Conservation (phyloP, 257 asterid genomes). For the Nicotiana otophora region DNA sequence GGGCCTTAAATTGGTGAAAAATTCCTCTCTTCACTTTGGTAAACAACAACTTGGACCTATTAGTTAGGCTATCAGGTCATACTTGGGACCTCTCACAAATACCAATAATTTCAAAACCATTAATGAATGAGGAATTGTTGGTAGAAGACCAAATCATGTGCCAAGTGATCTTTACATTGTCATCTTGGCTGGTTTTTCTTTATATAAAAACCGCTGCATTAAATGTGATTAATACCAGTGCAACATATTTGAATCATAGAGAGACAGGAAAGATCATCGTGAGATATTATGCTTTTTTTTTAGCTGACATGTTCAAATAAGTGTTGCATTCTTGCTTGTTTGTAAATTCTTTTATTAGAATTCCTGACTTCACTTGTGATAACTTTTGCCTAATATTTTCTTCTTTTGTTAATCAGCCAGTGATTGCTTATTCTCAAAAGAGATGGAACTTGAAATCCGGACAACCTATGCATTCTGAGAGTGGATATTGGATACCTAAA, state of each 20-base stretch:
- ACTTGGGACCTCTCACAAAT: too few species aligned
- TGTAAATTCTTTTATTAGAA: background rate
- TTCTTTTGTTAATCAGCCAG: conserved; percentile 22
- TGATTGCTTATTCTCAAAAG: conserved; percentile 58
- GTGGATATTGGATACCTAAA: conserved; percentile 66
- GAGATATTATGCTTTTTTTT: background rate
- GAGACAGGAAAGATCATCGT: too few species aligned
- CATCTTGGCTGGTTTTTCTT: too few species aligned
- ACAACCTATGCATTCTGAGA: conserved; percentile 71
- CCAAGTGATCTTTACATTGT: too few species aligned
- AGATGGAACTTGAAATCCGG: conserved; percentile 58
- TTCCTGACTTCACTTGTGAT: background rate
- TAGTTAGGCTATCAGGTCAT: too few species aligned
- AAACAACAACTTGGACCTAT: background rate
- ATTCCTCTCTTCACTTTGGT: background rate
- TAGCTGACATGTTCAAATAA: background rate
- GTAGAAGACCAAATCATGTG: too few species aligned
- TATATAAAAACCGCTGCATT: too few species aligned
- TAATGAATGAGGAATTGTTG: too few species aligned
- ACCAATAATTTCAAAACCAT: too few species aligned
- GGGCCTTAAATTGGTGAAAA: background rate
- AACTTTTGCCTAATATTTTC: background rate
- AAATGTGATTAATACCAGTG: too few species aligned
- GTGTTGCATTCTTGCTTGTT: background rate
- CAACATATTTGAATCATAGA: too few species aligned